phyloP scores from a whole-genome alignment of 169 alveolate genomes.

The Plasmodium blacklocki region DNA sequence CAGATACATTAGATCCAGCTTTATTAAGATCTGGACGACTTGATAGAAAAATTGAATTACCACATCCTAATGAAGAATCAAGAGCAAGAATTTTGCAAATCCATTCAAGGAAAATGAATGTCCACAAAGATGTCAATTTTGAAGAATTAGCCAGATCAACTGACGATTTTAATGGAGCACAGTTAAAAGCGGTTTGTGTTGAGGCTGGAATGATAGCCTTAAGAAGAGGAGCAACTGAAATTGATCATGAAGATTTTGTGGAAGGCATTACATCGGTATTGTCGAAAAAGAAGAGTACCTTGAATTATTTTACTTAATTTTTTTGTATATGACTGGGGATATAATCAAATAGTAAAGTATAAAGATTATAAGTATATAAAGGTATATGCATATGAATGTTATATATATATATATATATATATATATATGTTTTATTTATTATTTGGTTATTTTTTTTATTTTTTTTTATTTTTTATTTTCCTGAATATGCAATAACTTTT shows the following conservation, averaged over 20 bases:
- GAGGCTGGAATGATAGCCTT: constrained; percentile 99
- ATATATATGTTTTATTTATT: neutral
- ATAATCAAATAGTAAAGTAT: neutral
- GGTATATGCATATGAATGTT: neutral
- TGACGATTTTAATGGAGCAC: constrained; percentile 99
- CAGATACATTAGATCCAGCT: constrained; percentile 99
- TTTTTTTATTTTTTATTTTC: too few species aligned
- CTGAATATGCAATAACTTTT: too few species aligned
- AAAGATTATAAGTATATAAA: too few species aligned
- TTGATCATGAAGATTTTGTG: constrained; percentile 98
- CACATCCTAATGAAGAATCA: constrained; percentile 99
- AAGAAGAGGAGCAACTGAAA: constrained; percentile 96
- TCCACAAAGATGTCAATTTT: constrained; percentile 95
- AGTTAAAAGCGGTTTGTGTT: constrained; percentile 97
- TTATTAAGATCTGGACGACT: constrained; percentile 98
- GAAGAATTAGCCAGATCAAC: constrained; percentile 97
- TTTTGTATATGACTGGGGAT: constrained; percentile 5
- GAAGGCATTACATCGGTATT: constrained; percentile 98
- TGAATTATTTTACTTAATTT: constrained; percentile 94
- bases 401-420: neutral
- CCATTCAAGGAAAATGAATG: constrained; percentile 99
- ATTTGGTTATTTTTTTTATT: too few species aligned
- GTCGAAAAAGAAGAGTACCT: constrained; percentile 97
- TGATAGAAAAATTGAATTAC: constrained; percentile 99
- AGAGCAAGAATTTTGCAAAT: constrained; percentile 97